Base-by-base conservation (phyloP, 345 rosid species). In the Reutealis trisperma region DNA sequence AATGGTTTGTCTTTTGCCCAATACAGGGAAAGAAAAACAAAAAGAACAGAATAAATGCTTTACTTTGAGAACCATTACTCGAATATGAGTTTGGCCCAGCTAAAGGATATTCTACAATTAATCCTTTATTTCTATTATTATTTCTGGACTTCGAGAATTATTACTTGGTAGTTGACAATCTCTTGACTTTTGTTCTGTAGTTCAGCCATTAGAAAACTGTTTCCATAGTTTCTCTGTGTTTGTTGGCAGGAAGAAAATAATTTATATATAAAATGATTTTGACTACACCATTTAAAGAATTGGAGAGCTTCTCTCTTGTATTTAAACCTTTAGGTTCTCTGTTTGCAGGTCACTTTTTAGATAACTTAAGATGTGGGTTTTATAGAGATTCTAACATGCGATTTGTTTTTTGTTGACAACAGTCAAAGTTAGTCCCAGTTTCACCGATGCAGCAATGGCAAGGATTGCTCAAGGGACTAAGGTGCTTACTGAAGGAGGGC, bases 381-480 rank as follows among this genome's bases (percentile, higher is more conserved):
- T 58, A 22, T 55, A 19, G 37, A 70, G 73, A 77, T 60, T 66
- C 66, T 74, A 41, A 70, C 68, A 25, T 37, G 51, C 60, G 22
- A 25, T 67, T 58, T 45, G 9, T 75, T 70, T 59, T 66, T 77
- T 74, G 71, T 55, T 14, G 45, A 37, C 45, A 22, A 75, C 85
- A 94, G 98, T 93, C 64, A 91, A 79, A 86, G 83, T 86, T 32
- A 89, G 88, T 73, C 88, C 97, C 9, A 91, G 89, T 75, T 34
- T 94, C 71, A 77, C 89, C 6, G 94, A 93, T 70, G 94, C 92
- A n/a, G 94, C 97, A 75, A 80, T 89, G 93, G 92, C 94, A 55
- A 93, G 93, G 85, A 86, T 94, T 67, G 19, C 91, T 73, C 95
- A 89, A 65, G 97, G 97, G 63, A 88, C 94, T 63, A 91, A 85